A percentile compares a stretch with the other conserved stretches of the same genome.
Conservation (phyloP, 208 protist genomes). For the Strigomonas culicis region DNA sequence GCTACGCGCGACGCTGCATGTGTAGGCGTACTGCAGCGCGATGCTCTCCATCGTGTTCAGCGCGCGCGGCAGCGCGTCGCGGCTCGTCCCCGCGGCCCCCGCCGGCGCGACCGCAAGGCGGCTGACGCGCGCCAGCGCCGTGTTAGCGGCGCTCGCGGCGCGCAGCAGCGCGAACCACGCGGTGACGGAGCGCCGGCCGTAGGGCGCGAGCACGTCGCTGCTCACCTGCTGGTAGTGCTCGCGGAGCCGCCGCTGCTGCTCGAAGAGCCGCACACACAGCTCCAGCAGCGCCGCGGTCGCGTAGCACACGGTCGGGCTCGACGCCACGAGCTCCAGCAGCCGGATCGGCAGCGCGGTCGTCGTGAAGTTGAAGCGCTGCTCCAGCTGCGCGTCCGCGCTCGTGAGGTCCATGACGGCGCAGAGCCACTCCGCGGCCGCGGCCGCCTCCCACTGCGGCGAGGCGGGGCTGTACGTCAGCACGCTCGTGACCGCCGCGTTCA, state of each 20-base stretch:
- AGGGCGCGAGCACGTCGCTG: constrained; percentile 27
- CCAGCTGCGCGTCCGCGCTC: neutral
- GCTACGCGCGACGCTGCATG: constrained; percentile 28
- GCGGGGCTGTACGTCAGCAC: constrained; percentile 40
- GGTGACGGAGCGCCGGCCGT: constrained; percentile 34
- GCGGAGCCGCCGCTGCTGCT: neutral
- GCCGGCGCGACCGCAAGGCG: neutral
- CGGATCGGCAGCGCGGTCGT: neutral
- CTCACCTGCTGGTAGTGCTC: neutral
- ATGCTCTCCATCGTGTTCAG: constrained; percentile 51
- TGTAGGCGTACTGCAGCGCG: constrained; percentile 62
- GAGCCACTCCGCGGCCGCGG: constrained; percentile 77
- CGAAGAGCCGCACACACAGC: constrained; percentile 11
- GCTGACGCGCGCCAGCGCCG: constrained; percentile 24
- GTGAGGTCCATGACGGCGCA: constrained; percentile 23
- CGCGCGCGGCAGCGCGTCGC: constrained; percentile 50
- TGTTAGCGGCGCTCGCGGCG: constrained; percentile 32
- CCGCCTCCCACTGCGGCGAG: constrained; percentile 63
- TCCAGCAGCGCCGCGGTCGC: constrained; percentile 28
- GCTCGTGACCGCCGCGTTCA: constrained; percentile 50
- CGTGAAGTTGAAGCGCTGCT: neutral
- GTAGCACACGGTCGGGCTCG: constrained; percentile 26
- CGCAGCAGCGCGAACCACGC: constrained; percentile 45
- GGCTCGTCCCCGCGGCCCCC: constrained; percentile 14
- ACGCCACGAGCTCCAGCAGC: constrained; percentile 27